Evolutionary conservation across 345 rosid genomes (phyloP).

Genomic region (Citrus australasica): DNA sequence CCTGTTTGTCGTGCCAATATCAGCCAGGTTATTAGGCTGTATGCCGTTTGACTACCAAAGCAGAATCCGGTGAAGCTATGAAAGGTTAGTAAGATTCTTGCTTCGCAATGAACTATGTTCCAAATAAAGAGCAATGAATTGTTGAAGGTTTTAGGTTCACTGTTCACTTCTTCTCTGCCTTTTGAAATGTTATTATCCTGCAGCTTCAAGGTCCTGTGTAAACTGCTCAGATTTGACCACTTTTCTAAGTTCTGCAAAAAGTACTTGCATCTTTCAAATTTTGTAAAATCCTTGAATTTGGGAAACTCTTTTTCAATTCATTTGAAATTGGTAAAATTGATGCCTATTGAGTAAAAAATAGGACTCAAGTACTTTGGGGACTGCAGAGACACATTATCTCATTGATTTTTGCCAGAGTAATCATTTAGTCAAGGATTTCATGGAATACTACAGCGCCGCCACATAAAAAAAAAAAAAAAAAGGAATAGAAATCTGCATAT

Average conservation of each 20-base stretch:
- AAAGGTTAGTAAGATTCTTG: conserved; percentile 4
- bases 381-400: background rate
- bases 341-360: background rate
- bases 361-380: background rate
- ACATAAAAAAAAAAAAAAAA: background rate
- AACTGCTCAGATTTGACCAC: background rate
- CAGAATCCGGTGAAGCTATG: background rate
- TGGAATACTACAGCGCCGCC: background rate
- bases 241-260: background rate
- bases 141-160: background rate
- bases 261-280: background rate
- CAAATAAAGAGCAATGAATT: background rate
- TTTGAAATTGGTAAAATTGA: background rate
- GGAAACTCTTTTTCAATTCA: background rate
- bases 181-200: background rate
- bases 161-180: background rate
- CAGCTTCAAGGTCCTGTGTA: background rate
- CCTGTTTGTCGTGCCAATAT: conserved; percentile 93
- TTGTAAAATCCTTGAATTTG: background rate
- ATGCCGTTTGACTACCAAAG: conserved; percentile 52
- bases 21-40: conserved; percentile 68
- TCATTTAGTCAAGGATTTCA: background rate
- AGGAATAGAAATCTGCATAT: background rate
- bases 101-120: background rate
- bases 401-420: background rate